A percentile compares a stretch with the other conserved stretches of the same genome.
These are phyloP conservation scores for Penicillium subrubescens DNA, from an alignment of 495 filamentous ascomycete genomes.

Conservation along the genomic window DNA sequence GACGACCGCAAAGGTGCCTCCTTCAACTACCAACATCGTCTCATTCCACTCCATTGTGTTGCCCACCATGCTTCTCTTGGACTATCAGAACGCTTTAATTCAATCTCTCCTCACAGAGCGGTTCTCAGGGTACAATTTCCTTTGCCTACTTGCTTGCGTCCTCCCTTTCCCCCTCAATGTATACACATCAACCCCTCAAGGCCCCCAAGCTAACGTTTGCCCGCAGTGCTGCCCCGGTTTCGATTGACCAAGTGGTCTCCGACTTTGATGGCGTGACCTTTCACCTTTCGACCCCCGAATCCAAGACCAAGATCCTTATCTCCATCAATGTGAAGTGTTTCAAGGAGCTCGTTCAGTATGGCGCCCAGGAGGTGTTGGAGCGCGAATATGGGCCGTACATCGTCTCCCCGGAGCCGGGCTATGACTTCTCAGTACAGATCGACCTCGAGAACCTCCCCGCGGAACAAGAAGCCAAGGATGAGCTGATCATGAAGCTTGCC, in stretches of 20 bases:
- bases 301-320: slow-evolving; percentile 88
- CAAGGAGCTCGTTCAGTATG: slow-evolving; percentile 86
- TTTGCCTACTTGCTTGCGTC: slow-evolving; percentile 20
- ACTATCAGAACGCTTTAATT: slow-evolving; percentile 98
- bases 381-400: slow-evolving; percentile 95
- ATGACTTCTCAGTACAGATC: slow-evolving; percentile 89
- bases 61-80: slow-evolving; percentile 85
- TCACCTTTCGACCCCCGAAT: slow-evolving; percentile 93
- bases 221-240: slow-evolving; percentile 73
- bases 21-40: slow-evolving; percentile 23
- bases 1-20: slow-evolving; percentile 31
- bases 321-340: slow-evolving; percentile 95
- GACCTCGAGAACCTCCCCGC: slow-evolving; percentile 86
- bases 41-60: slow-evolving; percentile 17
- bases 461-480: slow-evolving; percentile 77
- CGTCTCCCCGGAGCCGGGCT: slow-evolving; percentile 81
- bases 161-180: slow-evolving; percentile 20
- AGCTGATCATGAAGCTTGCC: slow-evolving; percentile 80
- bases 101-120: slow-evolving; percentile 93
- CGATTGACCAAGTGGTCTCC: slow-evolving; percentile 95
- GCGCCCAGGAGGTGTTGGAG: slow-evolving; percentile 85
- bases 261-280: slow-evolving; percentile 98
- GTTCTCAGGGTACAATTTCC: slow-evolving; percentile 72
- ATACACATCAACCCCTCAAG: slow-evolving; percentile 26
- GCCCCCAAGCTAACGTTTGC: slow-evolving; percentile 39